Base-by-base conservation (phyloP, 352 stramenopile species). In the Phytophthora europaea region DNA sequence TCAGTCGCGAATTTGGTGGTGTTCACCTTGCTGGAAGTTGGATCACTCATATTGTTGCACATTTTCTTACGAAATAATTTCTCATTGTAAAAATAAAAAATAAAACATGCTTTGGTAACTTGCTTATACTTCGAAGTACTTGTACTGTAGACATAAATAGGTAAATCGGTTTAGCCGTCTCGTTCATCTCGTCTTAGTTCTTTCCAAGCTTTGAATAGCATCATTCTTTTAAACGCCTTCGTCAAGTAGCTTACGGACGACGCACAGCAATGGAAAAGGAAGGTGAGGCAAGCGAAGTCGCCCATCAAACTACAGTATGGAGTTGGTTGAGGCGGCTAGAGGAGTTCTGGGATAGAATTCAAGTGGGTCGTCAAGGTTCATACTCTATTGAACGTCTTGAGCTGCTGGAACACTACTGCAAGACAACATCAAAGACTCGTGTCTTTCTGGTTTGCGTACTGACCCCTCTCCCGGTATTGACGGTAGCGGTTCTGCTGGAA, bases 11-110 rank as follows among this genome's bases (percentile, higher is more conserved):
- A 60, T 23, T 57, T 72, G 28, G 13, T 69, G 8, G 9, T 73
- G n/a, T 83, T 82, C 64, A 54, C 61, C 1, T 6, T 53, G 26
- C 65, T 85, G 10, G 76, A 84, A 59, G 34, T 79, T 12, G 38
- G 65, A 20, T 83, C 76, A 4, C 72, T 84, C 12, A 22, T 78
- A 13, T 16, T 20, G 0, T 53, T 87, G 10, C 70, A 72, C 22
- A 1, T 63, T 4, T 38, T 78, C 28, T 26, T 87, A 4, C 22
- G 68, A 20, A 65, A 68, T n/a, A 76, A 71, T 28, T 71, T 84
- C 6, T 47, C 38, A 5, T 61, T 87, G n/a, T n/a, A n/a, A n/a
- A n/a, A n/a, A n/a, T n/a, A n/a, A n/a, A n/a, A n/a, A n/a, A n/a
- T n/a, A n/a, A n/a, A n/a, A n/a, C n/a, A n/a, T n/a, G n/a, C n/a